phyloP scores from a whole-genome alignment of 345 rosid genomes.

The Lepidium africanum region DNA sequence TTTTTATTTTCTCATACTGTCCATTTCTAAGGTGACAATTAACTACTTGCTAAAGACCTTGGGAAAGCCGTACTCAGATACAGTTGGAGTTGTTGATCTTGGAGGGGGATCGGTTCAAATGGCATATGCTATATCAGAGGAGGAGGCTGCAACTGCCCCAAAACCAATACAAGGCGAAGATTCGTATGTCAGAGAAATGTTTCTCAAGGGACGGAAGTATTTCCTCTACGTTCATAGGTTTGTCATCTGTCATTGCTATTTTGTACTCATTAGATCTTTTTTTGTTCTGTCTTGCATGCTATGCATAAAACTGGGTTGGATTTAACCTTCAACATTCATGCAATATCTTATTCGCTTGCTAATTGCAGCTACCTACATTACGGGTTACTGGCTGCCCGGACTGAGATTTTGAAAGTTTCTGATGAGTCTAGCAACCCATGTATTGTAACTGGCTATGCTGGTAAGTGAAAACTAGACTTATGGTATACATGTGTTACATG shows the following conservation, averaged over 20 bases:
- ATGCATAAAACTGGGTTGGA: neutral
- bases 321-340: neutral
- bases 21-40: constrained; percentile 69
- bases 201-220: constrained; percentile 65
- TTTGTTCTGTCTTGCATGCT: neutral
- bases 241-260: neutral
- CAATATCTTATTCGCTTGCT: neutral
- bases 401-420: constrained; percentile 70
- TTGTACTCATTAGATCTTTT: constrained; percentile 4
- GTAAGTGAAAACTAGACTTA: constrained; percentile 30
- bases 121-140: constrained; percentile 91
- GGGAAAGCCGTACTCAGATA: constrained; percentile 61
- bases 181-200: constrained; percentile 72
- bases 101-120: constrained; percentile 99
- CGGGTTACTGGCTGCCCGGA: constrained; percentile 96
- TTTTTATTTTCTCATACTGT: neutral
- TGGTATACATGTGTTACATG: too few species aligned
- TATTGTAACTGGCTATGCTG: constrained; percentile 65
- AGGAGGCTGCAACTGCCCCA: constrained; percentile 75
- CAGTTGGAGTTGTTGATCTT: constrained; percentile 99
- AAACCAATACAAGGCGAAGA: constrained; percentile 63
- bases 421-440: constrained; percentile 73
- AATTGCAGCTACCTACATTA: constrained; percentile 76
- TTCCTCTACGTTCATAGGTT: constrained; percentile 97
- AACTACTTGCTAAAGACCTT: constrained; percentile 73